phyloP scores from a whole-genome alignment of 2,329 filamentous ascomycete genomes.

The Microcera coccophila region DNA sequence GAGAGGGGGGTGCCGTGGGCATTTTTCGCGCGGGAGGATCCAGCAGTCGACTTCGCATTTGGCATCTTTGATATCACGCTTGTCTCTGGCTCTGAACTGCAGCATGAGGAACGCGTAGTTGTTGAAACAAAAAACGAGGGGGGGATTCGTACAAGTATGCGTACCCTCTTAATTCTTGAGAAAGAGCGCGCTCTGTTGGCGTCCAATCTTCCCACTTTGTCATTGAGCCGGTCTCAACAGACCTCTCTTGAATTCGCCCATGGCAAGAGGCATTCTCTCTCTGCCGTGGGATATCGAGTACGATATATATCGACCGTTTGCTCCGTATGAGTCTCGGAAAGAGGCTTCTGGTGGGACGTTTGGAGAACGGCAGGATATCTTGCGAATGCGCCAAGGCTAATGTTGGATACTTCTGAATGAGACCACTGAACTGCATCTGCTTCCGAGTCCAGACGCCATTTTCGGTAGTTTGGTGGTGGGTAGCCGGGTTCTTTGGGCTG shows the following conservation, averaged over 20 bases:
- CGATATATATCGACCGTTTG: constrained; percentile 1
- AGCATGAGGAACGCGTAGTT: constrained; percentile 5
- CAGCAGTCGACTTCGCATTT: constrained; percentile 5
- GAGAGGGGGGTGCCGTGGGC: not conserved
- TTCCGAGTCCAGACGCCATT: constrained; percentile 2
- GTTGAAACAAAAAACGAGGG: constrained; percentile 3
- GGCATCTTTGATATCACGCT: constrained; percentile 1
- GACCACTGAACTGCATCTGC: constrained; percentile 1
- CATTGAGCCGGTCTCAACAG: not conserved
- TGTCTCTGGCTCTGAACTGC: constrained; percentile 3
- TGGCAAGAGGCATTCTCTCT: constrained; percentile 1
- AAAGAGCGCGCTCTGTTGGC: no score
- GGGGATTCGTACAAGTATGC: constrained; percentile 2
- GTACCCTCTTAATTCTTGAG: constrained; percentile 3
- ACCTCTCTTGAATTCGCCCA: constrained; percentile 3
- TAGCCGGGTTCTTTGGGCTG: not conserved
- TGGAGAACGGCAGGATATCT: not conserved
- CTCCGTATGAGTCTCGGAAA: constrained; percentile 1
- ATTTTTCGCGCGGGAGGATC: constrained; percentile 3
- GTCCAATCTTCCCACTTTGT: constrained; percentile 4
- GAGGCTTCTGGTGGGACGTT: constrained; percentile 2
- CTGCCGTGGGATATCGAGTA: constrained; percentile 2
- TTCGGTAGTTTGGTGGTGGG: constrained; percentile 2
- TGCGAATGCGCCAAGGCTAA: constrained; percentile 3
- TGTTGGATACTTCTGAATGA: constrained; percentile 4